phyloP scores from a whole-genome alignment of 2,329 filamentous ascomycete species.

The Cladosporium sp. region DNA sequence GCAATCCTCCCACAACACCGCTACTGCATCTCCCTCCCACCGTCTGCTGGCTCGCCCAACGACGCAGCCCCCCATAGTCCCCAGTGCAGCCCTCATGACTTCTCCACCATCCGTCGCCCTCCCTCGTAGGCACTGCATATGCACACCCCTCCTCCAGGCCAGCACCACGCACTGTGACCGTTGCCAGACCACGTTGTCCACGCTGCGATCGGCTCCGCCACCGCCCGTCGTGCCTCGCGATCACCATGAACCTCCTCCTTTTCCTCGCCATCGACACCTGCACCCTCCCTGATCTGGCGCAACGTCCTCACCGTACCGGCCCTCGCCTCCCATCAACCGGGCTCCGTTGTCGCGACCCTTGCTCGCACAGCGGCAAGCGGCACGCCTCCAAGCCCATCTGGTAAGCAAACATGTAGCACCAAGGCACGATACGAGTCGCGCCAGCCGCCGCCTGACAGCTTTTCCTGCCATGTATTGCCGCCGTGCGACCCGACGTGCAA shows the following conservation, averaged over 20 bases:
- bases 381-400: neutral
- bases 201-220: slow-evolving; percentile 4
- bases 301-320: neutral
- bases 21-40: neutral
- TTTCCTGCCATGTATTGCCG: slow-evolving; percentile 1
- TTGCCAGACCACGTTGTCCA: slow-evolving; percentile 1
- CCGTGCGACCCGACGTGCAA: neutral
- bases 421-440: slow-evolving; percentile 3
- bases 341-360: slow-evolving; percentile 1
- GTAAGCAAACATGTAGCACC: slow-evolving; percentile 2
- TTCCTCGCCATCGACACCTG: slow-evolving; percentile 6
- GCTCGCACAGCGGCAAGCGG: slow-evolving; percentile 1
- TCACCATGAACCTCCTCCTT: neutral
- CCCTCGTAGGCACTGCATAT: slow-evolving; percentile 3
- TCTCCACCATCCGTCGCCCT: neutral
- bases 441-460: slow-evolving; percentile 2
- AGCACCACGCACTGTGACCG: neutral
- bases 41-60: neutral
- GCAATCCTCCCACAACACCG: too few species aligned
- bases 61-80: neutral
- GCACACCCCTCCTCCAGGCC: neutral
- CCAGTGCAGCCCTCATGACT: neutral
- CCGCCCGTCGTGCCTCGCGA: neutral
- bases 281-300: slow-evolving; percentile 1
- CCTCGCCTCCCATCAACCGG: slow-evolving; percentile 1